Conservation (phyloP, 352 stramenopile genomes). For the Pythium plurisporium region DNA sequence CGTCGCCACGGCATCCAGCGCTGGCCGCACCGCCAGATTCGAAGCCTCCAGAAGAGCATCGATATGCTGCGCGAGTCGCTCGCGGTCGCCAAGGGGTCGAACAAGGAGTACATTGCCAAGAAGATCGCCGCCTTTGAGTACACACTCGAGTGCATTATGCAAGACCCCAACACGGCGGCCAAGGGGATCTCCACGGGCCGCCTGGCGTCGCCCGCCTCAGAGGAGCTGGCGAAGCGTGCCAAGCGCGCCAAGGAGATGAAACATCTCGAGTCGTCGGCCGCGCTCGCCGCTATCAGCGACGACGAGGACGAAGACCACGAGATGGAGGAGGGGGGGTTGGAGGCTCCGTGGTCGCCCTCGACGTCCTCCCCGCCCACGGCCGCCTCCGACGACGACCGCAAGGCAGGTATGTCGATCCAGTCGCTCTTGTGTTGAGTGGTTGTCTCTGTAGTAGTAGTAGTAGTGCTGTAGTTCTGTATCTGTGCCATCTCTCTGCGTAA, state of each 20-base stretch:
- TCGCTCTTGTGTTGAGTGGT: conserved; percentile 64
- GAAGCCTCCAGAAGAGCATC: conserved; percentile 78
- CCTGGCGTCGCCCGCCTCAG: conserved; percentile 48
- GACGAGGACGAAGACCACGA: conserved; percentile 36
- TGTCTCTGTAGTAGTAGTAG: not conserved
- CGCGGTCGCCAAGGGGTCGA: conserved; percentile 61
- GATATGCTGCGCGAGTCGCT: conserved; percentile 76
- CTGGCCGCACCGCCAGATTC: conserved; percentile 82
- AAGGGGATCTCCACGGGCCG: conserved; percentile 65
- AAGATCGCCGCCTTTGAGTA: conserved; percentile 81
- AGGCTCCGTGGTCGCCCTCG: conserved; percentile 20
- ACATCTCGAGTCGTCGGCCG: conserved; percentile 27
- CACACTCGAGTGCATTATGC: conserved; percentile 79
- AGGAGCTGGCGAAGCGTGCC: conserved; percentile 58
- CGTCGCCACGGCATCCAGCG: conserved; percentile 75
- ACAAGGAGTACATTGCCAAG: conserved; percentile 77
- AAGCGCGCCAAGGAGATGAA: conserved; percentile 42
- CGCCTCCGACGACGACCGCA: conserved; percentile 35
- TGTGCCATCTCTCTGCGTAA: not conserved
- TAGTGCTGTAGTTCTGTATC: not conserved
- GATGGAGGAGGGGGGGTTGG: conserved; percentile 15
- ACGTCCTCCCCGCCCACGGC: conserved; percentile 4
- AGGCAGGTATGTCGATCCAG: conserved; percentile 63
- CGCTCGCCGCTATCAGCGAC: conserved; percentile 38
- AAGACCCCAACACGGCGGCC: conserved; percentile 70